Percentiles rank a stretch among this genome's conserved stretches.
Conservation (phyloP, 2,329 filamentous ascomycete genomes). For the Claviceps monticola region DNA sequence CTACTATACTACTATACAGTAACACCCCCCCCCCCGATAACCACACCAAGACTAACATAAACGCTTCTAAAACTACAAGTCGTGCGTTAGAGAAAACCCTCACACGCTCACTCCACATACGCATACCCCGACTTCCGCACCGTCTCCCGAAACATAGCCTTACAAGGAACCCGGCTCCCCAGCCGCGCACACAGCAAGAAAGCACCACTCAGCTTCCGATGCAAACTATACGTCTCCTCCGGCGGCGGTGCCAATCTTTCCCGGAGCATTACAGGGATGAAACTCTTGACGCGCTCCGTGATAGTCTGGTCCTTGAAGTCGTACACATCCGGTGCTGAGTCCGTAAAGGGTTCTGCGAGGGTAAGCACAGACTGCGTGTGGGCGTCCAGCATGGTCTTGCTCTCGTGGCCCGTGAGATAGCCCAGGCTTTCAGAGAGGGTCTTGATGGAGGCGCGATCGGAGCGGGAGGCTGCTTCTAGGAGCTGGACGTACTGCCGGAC, state of each 20-base stretch:
- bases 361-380: conserved; percentile 82
- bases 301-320: conserved; percentile 93
- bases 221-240: conserved; percentile 92
- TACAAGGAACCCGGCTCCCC: conserved; percentile 69
- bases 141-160: conserved; percentile 59
- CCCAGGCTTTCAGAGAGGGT: conserved; percentile 63
- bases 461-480: conserved; percentile 62
- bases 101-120: neutral
- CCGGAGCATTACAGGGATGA: conserved; percentile 87
- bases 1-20: neutral
- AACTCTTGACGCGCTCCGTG: conserved; percentile 73
- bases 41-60: neutral
- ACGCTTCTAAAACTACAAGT: neutral
- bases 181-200: conserved; percentile 83
- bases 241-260: conserved; percentile 83
- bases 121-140: conserved; percentile 24
- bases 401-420: conserved; percentile 87
- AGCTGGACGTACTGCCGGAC: conserved; percentile 67
- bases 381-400: conserved; percentile 71
- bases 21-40: neutral
- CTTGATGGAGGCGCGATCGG: conserved; percentile 50
- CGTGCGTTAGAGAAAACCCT: neutral
- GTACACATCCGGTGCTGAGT: conserved; percentile 65
- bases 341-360: conserved; percentile 79
- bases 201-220: conserved; percentile 88